Evolutionary conservation across 2,329 filamentous ascomycete genomes (phyloP), one percentile per base, ranked within the genome.

Genomic region (Aspergillus tamarii): DNA sequence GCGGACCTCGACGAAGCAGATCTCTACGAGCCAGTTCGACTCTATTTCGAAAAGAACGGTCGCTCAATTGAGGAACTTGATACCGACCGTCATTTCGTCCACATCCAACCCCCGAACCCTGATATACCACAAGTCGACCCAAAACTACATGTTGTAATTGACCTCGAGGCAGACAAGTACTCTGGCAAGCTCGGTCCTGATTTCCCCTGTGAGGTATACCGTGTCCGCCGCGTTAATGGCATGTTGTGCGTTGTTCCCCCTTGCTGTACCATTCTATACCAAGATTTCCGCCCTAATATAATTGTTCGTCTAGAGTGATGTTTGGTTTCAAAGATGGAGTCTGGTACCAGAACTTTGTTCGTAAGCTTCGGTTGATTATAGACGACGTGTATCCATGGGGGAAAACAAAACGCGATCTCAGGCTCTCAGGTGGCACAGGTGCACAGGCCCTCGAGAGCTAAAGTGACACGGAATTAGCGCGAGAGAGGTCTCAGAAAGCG

Each of bases 331-430:
- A 26, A 14, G n/a, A 54, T 10, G 30, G 52, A 3, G 16, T 6
- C 9, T 34, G 30, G 43, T 39, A 59, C 32, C 14, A 23, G 6
- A 59, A 23, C 32, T 59, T 59, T 21, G 14, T 59, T 36, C 21
- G 14, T 30, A 59, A 59, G 14, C n/a, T 59, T 9, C 57, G 57
- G 19, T 8, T 8, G 11, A 36, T 59, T 39, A 50, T 26, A 12
- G 57, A 59, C 14, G 45, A 59, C 19, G 19, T 59, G 10, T 59
- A 59, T 39, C 43, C 57, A 21, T 59, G 57, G 57, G 57, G 57
- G 30, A 21, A 16, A 32, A 53, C 28, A 10, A 53, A 34, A 34
- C 26, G 50, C 28, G 50, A 53, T 16, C 45, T 19, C 45, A 26
- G 21, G 45, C 7, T 9, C 6, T 48, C 45, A 6, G 45, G 45